Evolutionary conservation across 768 basidiomycete species (phyloP).

Genomic region (Megacollybia marginata): DNA sequence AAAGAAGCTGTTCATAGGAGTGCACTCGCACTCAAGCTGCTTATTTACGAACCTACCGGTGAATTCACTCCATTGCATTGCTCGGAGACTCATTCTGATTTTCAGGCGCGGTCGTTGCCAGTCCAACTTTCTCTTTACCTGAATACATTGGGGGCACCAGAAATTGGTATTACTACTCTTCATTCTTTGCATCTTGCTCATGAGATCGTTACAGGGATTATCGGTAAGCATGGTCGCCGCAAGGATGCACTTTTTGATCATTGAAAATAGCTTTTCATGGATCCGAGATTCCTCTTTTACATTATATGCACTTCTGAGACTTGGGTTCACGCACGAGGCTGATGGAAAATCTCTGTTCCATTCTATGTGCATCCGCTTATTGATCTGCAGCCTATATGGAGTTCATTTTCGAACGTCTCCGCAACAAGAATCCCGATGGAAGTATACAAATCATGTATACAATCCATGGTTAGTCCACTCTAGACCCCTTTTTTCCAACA

Average conservation of each 20-base stretch:
- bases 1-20: conserved; percentile 91
- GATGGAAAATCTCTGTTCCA: conserved; percentile 42
- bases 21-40: conserved; percentile 86
- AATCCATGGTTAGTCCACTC: conserved; percentile 61
- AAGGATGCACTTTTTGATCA: background rate
- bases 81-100: background rate
- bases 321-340: conserved; percentile 92
- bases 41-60: conserved; percentile 91
- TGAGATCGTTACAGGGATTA: conserved; percentile 42
- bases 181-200: background rate
- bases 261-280: conserved; percentile 59
- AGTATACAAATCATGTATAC: conserved; percentile 97
- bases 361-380: background rate
- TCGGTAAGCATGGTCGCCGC: conserved; percentile 29
- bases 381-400: conserved; percentile 68
- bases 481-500: no score
- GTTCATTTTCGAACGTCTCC: conserved; percentile 80
- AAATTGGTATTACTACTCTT: conserved; percentile 56
- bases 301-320: conserved; percentile 85
- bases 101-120: conserved; percentile 83
- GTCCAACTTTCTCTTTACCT: conserved; percentile 91
- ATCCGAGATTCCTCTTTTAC: conserved; percentile 97
- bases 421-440: conserved; percentile 82
- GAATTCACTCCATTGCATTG: background rate
- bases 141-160: conserved; percentile 86